Conservation (phyloP, 2,329 filamentous ascomycete species). For the Cladosporium sp. region DNA sequence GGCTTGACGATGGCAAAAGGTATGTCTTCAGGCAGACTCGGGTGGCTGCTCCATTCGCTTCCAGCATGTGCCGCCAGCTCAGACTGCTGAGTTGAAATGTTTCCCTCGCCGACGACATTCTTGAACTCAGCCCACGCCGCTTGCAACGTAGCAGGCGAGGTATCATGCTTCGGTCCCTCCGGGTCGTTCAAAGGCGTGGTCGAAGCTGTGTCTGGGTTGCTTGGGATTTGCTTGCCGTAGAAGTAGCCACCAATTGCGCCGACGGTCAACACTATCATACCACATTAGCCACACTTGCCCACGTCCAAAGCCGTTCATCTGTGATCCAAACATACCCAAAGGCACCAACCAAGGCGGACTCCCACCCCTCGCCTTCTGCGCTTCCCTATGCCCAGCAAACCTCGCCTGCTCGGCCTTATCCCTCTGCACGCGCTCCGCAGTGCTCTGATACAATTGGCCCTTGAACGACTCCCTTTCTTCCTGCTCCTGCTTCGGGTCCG, state of each 20-base stretch:
- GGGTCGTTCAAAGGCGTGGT: constrained; percentile 51
- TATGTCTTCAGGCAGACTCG: constrained; percentile 37
- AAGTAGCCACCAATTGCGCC: constrained; percentile 53
- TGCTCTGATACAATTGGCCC: constrained; percentile 59
- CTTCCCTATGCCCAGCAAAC: constrained; percentile 38
- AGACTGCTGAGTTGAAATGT: constrained; percentile 54
- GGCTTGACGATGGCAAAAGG: constrained; percentile 70
- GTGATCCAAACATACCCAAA: constrained; percentile 21
- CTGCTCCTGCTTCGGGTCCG: constrained; percentile 31
- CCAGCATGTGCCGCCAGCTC: constrained; percentile 57
- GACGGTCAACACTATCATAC: constrained; percentile 45
- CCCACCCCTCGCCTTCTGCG: constrained; percentile 25
- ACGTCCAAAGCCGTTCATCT: not conserved
- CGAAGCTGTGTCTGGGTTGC: constrained; percentile 45
- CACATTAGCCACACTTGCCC: constrained; percentile 9
- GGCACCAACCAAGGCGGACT: constrained; percentile 29
- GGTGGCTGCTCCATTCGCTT: constrained; percentile 60
- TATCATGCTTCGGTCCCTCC: constrained; percentile 51
- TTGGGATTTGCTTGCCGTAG: constrained; percentile 48
- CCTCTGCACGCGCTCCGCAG: constrained; percentile 52
- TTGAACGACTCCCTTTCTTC: constrained; percentile 49
- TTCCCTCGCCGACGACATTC: constrained; percentile 57
- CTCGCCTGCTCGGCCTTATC: constrained; percentile 55
- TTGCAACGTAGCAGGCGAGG: constrained; percentile 54
- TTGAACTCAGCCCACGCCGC: constrained; percentile 62